Evolutionary conservation across 768 basidiomycete species (phyloP), one percentile per base, ranked within the genome.

Genomic region (Podaxis sp.): DNA sequence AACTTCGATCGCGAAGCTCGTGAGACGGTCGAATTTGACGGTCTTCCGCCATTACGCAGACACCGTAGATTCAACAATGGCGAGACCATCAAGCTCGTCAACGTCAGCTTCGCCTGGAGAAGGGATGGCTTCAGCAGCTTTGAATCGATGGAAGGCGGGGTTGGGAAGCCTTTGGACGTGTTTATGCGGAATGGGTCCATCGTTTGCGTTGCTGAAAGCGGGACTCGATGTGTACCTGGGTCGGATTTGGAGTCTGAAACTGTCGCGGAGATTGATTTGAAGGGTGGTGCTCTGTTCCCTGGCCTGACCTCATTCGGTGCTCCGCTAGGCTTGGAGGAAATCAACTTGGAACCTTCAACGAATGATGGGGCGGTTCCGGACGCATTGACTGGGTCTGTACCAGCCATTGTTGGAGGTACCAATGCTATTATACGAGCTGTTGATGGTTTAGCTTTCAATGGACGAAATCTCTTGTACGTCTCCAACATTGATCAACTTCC

Each of bases 241-340:
- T 20, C 30, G 26, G 37, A 28, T 40, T 20, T 28, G 1, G 20
- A 26, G 26, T 46, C 57, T n/a, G 54, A 54, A 15, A 65, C 70
- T 8, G 52, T 68, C 20, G 68, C 52, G 20, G 67, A 66, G 1
- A 60, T 91, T 50, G 81, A 94, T 68, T 77, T 94, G 11, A 73
- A 83, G 55, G 87, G 89, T 1, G 93, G 93, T 0, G 77, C 81
- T 5, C 71, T 90, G 15, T 73, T 76, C 0, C 86, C 86, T 13
- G 91, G 88, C 0, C 71, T 92, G 37, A 83, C 85, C 15, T 83
- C 86, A 2, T 87, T 84, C 66, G 91, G 91, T 1, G 76, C 85
- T 6, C 68, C 76, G 1, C 68, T 95, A 4, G 93, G 91, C 2
- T 71, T 93, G 38, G 81, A 82, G 60, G 90, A 93, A 70, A 93